Conservation (phyloP, 257 asterid genomes). For the Plectranthus barbatus region DNA sequence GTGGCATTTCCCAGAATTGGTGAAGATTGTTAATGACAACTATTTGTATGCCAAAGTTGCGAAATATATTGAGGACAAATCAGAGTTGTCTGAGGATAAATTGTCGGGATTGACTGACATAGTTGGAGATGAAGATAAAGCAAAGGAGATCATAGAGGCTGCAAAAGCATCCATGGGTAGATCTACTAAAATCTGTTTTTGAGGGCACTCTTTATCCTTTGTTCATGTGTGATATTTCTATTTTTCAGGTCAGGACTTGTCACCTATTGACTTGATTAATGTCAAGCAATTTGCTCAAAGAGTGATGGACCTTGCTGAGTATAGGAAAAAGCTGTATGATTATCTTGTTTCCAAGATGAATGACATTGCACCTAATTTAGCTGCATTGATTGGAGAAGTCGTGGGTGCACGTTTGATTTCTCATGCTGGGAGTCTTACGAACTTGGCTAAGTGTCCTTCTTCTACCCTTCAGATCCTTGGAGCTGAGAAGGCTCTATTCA, state of each 20-base stretch:
- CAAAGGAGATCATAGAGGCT: conserved; percentile 88
- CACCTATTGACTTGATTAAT: conserved; percentile 75
- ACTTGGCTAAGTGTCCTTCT: conserved; percentile 92
- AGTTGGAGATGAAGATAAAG: conserved; percentile 92
- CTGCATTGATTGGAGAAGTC: conserved; percentile 92
- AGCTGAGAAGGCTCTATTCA: conserved; percentile 94
- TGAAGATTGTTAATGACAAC: conserved; percentile 79
- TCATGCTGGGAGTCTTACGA: conserved; percentile 97
- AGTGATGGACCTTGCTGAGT: conserved; percentile 92
- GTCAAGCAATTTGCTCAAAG: conserved; percentile 90
- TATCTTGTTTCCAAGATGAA: conserved; percentile 87
- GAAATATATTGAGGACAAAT: conserved; percentile 81
- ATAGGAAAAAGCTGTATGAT: conserved; percentile 77
- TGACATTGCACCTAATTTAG: conserved; percentile 94
- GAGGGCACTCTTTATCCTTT: background rate
- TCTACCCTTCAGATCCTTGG: conserved; percentile 99
- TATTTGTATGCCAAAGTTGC: conserved; percentile 84
- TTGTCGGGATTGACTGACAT: conserved; percentile 58
- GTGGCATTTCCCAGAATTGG: conserved; percentile 97
- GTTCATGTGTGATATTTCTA: conserved; percentile 4
- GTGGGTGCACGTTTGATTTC: conserved; percentile 97
- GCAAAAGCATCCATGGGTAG: conserved; percentile 99
- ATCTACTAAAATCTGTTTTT: background rate
- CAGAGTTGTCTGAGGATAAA: conserved; percentile 57
- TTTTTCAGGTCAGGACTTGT: conserved; percentile 83